Evolutionary conservation across 352 stramenopile genomes (phyloP), one percentile per base, ranked within the genome.

Genomic region (Blastocystis sp.): DNA sequence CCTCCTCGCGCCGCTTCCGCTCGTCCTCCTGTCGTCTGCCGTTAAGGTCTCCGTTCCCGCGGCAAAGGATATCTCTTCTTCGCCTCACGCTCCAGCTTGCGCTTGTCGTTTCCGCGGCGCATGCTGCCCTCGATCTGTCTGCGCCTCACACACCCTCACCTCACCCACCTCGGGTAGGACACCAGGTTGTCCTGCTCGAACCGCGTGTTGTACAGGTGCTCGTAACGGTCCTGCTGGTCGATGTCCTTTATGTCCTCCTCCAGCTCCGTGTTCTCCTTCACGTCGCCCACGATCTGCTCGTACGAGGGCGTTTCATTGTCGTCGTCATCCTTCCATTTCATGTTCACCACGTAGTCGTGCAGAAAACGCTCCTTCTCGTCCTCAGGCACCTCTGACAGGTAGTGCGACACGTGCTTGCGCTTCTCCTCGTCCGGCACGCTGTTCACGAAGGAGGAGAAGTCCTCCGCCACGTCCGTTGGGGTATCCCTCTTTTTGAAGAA

Each of bases 181-280:
- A 94, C 90, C 80, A 97, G 95, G 41, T 94, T 70, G 4, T 92
- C 92, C 90, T 99, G 94, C 91, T 99, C 97, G 89, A 98, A 99
- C 23, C 97, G 94, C 90, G 99, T 99, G 90, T 99, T 99, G 92
- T 98, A 99, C 56, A 95, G 94, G 86, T 96, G 93, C 90, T 99
- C 97, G 91, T 98, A 99, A 38, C 95, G 93, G 86, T 99, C 97
- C 11, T 94, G 94, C 70, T 94, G 93, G 62, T 98, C 95, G 21
- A 98, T 89, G 78, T 93, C 94, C 66, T 97, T 93, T 9, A 93
- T 92, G 71, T 97, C 93, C 62, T 95, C 93, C 14, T 95, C 92
- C 53, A 76, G 64, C 4, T 86, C 76, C 17, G 43, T 48, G 10
- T 23, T 91, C 90, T 17, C 90, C 88, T 21, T 86, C 69, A 65